Evolutionary conservation across 2,329 filamentous ascomycete genomes (phyloP).

Genomic region (Lasiodiplodia citricola): DNA sequence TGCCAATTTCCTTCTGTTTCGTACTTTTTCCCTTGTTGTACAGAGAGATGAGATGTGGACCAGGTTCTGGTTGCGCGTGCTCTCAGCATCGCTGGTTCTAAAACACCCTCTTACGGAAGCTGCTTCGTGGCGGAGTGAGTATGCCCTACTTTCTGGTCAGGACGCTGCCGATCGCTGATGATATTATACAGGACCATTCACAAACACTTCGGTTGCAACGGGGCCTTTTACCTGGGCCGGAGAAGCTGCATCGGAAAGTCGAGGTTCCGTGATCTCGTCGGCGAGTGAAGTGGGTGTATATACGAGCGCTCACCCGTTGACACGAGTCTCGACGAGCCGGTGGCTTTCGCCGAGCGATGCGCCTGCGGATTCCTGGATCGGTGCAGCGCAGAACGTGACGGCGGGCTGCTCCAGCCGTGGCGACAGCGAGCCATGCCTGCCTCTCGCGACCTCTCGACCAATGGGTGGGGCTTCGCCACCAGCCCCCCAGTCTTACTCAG

Average conservation of each 20-base stretch:
- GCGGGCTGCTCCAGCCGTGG: slow-evolving; percentile 7
- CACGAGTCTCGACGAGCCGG: slow-evolving; percentile 15
- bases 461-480: slow-evolving; percentile 6
- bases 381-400: not conserved
- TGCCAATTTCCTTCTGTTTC: slow-evolving; percentile 33
- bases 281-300: not conserved
- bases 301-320: slow-evolving; percentile 7
- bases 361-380: not conserved
- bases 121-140: slow-evolving; percentile 16
- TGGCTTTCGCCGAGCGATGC: slow-evolving; percentile 8
- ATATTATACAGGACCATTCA: not conserved
- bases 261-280: not conserved
- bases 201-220: not conserved
- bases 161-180: slow-evolving; percentile 15
- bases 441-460: not conserved
- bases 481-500: slow-evolving; percentile 20
- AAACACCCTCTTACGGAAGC: slow-evolving; percentile 17
- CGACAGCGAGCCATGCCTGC: not conserved
- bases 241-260: not conserved
- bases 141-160: not conserved
- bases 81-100: slow-evolving; percentile 29
- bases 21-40: slow-evolving; percentile 35
- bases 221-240: not conserved
- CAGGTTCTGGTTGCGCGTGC: slow-evolving; percentile 36
- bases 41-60: slow-evolving; percentile 44